Conservation (phyloP, 2,329 filamentous ascomycete species). For the Ophiosphaerella korrae region DNA sequence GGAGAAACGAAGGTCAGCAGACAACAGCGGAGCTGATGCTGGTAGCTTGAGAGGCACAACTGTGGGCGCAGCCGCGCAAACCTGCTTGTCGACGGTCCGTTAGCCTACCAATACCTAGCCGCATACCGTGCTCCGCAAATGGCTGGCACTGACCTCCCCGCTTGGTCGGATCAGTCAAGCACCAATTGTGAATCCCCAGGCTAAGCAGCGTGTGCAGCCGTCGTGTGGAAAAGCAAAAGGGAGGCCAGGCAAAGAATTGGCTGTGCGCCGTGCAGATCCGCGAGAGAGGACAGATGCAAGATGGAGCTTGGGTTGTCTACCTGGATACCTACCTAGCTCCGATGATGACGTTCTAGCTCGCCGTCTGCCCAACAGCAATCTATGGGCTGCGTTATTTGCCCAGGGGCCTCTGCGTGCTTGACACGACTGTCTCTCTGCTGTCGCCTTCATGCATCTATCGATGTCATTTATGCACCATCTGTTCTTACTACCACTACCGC, state of each 20-base stretch:
- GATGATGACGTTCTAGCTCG: too few relatives aligned
- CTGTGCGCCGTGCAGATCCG: background rate
- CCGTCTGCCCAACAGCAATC: too few relatives aligned
- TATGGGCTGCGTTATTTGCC: too few relatives aligned
- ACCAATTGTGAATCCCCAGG: background rate
- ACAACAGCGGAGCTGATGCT: background rate
- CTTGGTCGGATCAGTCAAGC: background rate
- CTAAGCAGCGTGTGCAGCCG: background rate
- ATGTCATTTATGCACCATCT: too few relatives aligned
- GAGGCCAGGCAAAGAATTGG: background rate
- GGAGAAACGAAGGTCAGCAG: background rate
- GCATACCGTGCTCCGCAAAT: conserved; percentile 4
- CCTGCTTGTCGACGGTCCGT: conserved; percentile 18
- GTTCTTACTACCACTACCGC: too few relatives aligned
- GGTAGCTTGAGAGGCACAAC: too few relatives aligned
- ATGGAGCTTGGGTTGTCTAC: background rate
- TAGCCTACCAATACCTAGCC: conserved; percentile 6
- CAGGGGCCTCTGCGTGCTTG: too few relatives aligned
- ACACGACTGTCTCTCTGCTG: too few relatives aligned
- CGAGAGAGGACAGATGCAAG: too few relatives aligned
- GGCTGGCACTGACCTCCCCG: conserved; percentile 13
- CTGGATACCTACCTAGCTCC: background rate
- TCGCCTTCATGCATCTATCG: too few relatives aligned
- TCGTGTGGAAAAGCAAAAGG: background rate
- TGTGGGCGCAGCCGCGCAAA: conserved; percentile 17